A percentile compares a stretch with the other conserved stretches of the same genome.
Conservation (phyloP, 805 yeast species). For the Metschnikowia matae region DNA sequence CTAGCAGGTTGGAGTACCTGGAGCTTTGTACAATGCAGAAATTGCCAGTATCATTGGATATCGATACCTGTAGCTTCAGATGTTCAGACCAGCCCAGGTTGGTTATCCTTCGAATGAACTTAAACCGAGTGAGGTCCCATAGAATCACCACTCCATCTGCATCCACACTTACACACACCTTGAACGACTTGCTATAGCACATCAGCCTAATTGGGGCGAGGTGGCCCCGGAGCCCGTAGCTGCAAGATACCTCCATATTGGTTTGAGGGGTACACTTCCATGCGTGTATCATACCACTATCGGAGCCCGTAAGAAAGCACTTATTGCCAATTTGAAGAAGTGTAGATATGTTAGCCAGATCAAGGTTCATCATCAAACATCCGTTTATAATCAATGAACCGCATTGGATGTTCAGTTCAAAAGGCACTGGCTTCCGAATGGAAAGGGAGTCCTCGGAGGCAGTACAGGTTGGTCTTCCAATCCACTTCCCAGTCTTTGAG, state of each 20-base stretch:
- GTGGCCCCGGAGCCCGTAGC: conserved; percentile 57
- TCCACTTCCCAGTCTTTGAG: conserved; percentile 44
- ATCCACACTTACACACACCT: conserved; percentile 54
- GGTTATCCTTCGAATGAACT: conserved; percentile 41
- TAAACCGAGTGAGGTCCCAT: conserved; percentile 62
- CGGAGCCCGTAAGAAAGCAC: conserved; percentile 46
- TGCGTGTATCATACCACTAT: conserved; percentile 57
- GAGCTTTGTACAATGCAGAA: conserved; percentile 37
- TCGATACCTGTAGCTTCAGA: conserved; percentile 31
- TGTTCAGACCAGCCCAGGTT: conserved; percentile 16
- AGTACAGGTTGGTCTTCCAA: conserved; percentile 43
- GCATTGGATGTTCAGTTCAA: conserved; percentile 16
- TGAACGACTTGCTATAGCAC: conserved; percentile 48
- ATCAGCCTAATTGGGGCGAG: conserved; percentile 43
- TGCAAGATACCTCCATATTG: conserved; percentile 32
- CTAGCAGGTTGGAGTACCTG: conserved; percentile 20
- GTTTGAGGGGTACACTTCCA: conserved; percentile 45
- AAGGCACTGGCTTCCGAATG: conserved; percentile 27
- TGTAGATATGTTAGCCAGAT: conserved; percentile 35
- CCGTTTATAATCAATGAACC: conserved; percentile 41
- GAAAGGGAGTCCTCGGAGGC: conserved; percentile 35
- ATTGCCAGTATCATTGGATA: conserved; percentile 54
- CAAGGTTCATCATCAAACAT: conserved; percentile 40
- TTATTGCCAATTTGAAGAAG: conserved; percentile 40
- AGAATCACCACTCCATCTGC: conserved; percentile 48